Conservation (phyloP, 495 filamentous ascomycete species). For the Tuber melanosporum region DNA sequence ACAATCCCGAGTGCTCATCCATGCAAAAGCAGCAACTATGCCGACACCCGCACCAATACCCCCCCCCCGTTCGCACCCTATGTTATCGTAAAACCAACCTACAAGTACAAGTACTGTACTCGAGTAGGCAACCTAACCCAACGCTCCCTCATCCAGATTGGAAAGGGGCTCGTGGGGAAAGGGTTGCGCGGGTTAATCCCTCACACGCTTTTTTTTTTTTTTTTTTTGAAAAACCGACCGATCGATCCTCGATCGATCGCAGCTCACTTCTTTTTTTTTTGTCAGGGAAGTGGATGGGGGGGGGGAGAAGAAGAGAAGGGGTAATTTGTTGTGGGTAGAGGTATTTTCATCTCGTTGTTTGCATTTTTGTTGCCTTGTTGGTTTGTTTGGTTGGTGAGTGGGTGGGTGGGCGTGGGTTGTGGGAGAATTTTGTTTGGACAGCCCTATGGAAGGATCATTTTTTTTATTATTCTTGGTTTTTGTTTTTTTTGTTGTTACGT, state of each 20-base stretch:
- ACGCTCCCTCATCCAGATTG: not conserved
- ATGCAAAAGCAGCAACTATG: not conserved
- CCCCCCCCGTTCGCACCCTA: too few relatives aligned
- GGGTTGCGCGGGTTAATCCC: not conserved
- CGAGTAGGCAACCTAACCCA: not conserved
- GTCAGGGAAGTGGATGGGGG: not conserved
- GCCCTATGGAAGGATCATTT: not conserved
- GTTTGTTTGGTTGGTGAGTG: not conserved
- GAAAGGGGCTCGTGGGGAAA: not conserved
- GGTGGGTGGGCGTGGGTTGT: not conserved
- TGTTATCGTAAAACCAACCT: too few relatives aligned
- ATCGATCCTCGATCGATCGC: slow-evolving; percentile 5
- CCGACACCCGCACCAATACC: not conserved
- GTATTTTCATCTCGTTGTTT: not conserved
- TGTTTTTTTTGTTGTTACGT: not conserved
- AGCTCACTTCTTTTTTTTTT: not conserved
- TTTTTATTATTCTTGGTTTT: not conserved
- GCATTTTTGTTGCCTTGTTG: not conserved
- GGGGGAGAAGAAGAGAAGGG: too few relatives aligned
- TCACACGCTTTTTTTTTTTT: not conserved
- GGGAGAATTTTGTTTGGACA: not conserved
- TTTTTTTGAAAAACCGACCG: not conserved
- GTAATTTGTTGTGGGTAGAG: not conserved
- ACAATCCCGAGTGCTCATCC: not conserved
- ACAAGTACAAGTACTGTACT: too few relatives aligned